These are phyloP conservation scores for Penicillium arizonense DNA, from an alignment of 495 filamentous ascomycete species.

Conservation along the genomic window DNA sequence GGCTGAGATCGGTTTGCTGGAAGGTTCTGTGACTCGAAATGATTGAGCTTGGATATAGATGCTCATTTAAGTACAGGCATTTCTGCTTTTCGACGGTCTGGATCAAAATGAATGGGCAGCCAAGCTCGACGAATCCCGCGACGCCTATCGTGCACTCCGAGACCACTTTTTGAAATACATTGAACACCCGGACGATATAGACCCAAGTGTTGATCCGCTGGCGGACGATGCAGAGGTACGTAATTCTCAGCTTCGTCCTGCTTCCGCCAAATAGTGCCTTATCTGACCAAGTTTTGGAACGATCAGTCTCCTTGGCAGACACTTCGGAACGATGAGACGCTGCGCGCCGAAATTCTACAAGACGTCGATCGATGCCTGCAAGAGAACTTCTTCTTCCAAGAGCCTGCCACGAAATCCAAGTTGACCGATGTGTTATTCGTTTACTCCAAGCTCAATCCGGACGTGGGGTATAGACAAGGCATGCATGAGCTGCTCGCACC, in stretches of 20 bases:
- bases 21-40: slow-evolving; percentile 55
- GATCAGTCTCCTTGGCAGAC: slow-evolving; percentile 84
- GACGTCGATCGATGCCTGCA: slow-evolving; percentile 93
- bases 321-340: slow-evolving; percentile 76
- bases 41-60: neutral
- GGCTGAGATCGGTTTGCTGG: slow-evolving; percentile 89
- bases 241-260: neutral
- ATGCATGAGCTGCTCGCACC: slow-evolving; percentile 97
- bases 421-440: slow-evolving; percentile 89
- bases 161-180: slow-evolving; percentile 76
- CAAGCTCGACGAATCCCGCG: slow-evolving; percentile 65
- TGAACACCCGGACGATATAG: slow-evolving; percentile 75
- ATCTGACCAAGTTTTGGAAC: slow-evolving; percentile 37
- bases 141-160: slow-evolving; percentile 67
- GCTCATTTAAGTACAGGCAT: slow-evolving; percentile 53
- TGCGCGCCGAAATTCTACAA: slow-evolving; percentile 88
- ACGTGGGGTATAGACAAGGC: slow-evolving; percentile 88
- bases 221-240: slow-evolving; percentile 81
- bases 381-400: slow-evolving; percentile 86
- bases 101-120: slow-evolving; percentile 66
- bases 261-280: neutral
- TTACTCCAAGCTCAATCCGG: slow-evolving; percentile 89
- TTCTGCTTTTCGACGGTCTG: slow-evolving; percentile 73
- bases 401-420: slow-evolving; percentile 72
- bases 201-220: slow-evolving; percentile 76